Conservation (phyloP, 176 grass and related monocot species). For the Zizania latifolia region DNA sequence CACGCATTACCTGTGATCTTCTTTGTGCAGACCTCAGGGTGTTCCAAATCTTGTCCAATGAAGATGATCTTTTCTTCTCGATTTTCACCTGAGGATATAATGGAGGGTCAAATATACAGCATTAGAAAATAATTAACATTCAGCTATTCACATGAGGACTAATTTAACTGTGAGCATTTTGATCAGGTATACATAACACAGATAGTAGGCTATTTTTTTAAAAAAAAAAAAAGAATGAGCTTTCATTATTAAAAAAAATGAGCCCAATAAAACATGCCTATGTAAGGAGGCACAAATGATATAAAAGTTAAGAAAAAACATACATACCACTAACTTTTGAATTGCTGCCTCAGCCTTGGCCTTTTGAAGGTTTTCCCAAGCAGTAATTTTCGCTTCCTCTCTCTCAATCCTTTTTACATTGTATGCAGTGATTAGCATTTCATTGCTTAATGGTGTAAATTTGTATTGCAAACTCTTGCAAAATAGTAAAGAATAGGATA, state of each 20-base stretch:
- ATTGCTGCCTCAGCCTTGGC: constrained; percentile 83
- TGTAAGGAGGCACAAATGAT: not conserved
- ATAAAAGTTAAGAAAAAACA: not conserved
- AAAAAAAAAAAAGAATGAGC: no score
- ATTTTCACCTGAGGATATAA: constrained; percentile 60
- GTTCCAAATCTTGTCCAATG: constrained; percentile 79
- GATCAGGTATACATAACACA: not conserved
- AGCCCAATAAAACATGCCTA: not conserved
- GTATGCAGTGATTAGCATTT: constrained; percentile 15
- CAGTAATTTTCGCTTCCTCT: constrained; percentile 77
- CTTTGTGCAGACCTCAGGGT: constrained; percentile 74
- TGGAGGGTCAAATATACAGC: constrained; percentile 3
- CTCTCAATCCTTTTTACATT: constrained; percentile 59
- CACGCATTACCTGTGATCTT: constrained; percentile 68
- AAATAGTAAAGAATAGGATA: not conserved
- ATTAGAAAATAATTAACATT: not conserved
- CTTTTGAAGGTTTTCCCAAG: constrained; percentile 94
- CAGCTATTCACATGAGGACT: constrained; percentile 6
- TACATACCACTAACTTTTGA: constrained; percentile 82
- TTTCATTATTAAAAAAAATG: no score
- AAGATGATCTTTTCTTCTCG: constrained; percentile 83
- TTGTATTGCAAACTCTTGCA: not conserved
- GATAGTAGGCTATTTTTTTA: not conserved
- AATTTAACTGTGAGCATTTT: not conserved
- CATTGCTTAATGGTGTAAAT: not conserved